Evolutionary conservation across 2,329 filamentous ascomycete genomes (phyloP), one percentile per base, ranked within the genome.

Genomic region (Diaporthe batatas): DNA sequence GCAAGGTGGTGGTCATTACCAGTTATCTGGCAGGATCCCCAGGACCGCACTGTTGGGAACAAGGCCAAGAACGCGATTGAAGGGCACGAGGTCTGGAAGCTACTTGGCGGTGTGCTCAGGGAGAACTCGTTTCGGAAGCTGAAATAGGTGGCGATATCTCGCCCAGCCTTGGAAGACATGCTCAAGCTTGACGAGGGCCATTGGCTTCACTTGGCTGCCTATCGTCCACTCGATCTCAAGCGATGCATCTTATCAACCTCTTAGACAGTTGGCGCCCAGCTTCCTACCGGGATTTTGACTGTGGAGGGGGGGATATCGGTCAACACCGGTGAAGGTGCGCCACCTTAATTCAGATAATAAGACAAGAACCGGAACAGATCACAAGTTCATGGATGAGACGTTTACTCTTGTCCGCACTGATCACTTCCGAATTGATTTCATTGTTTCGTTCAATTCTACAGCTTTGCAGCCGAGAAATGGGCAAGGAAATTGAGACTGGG

Each of bases 131-230:
- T 51, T 25, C n/a, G 44, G 62, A 65, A 65, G 44, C 23, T 51
- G 62, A 49, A 32, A 16, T 51, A 11, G 12, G 62, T 51, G 62
- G 62, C 62, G 29, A 25, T 65, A 36, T 51, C 62, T 51, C 14
- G 62, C 62, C 62, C 44, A 65, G 62, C 29, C 62, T 65, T 65
- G 59, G 59, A n/a, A 51, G 29, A 25, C 59, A 36, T 65, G 6
- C 44, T 65, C 62, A 51, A 25, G 62, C 62, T 25, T 51, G 29
- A 65, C 44, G 14, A 23, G 18, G n/a, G 29, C 44, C 44, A 36
- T 36, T 51, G 42, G 62, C 62, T 51, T 65, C 62, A 12, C 62
- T 65, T 65, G 62, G 62, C 62, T 65, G 29, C 10, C 32, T 51
- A 36, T 11, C 44, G 18, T 36, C 62, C 62, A 65, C 25, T 65